phyloP scores from a whole-genome alignment of 306 rosid genomes.

The Citrullus amarus region DNA sequence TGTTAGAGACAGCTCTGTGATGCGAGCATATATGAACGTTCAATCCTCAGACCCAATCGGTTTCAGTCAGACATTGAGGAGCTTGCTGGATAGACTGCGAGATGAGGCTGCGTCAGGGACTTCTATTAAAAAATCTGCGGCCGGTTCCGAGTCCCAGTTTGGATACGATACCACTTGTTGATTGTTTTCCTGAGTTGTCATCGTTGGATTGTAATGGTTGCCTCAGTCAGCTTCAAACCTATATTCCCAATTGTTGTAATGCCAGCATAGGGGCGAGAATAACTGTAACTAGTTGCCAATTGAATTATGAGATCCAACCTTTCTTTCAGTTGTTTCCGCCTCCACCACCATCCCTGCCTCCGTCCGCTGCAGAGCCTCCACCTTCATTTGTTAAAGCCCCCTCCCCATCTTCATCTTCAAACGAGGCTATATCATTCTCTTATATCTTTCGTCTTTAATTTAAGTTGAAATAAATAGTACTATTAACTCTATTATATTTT shows the following conservation, averaged over 20 bases:
- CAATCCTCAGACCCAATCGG: background rate
- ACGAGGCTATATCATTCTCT: no score
- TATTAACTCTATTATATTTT: no score
- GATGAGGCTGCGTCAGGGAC: background rate
- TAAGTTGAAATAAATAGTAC: no score
- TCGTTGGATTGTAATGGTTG: background rate
- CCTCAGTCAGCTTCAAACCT: background rate
- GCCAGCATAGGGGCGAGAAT: background rate
- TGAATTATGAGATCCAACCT: background rate
- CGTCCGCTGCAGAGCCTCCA: background rate
- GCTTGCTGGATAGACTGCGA: background rate
- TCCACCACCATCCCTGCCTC: background rate
- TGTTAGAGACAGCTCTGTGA: background rate
- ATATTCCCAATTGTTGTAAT: background rate
- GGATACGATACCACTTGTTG: background rate
- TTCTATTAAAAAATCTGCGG: background rate
- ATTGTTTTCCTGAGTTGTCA: constrained; percentile 10
- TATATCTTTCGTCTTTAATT: no score
- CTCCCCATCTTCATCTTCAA: background rate
- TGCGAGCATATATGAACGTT: background rate
- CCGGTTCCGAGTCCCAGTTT: no score
- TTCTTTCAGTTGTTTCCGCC: background rate
- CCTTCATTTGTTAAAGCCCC: background rate
- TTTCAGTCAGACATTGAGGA: background rate
- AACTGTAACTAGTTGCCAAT: background rate